A percentile compares a stretch with the other conserved stretches of the same genome.
phyloP scores from a whole-genome alignment of 306 rosid species.

The Bauhinia variegata region DNA sequence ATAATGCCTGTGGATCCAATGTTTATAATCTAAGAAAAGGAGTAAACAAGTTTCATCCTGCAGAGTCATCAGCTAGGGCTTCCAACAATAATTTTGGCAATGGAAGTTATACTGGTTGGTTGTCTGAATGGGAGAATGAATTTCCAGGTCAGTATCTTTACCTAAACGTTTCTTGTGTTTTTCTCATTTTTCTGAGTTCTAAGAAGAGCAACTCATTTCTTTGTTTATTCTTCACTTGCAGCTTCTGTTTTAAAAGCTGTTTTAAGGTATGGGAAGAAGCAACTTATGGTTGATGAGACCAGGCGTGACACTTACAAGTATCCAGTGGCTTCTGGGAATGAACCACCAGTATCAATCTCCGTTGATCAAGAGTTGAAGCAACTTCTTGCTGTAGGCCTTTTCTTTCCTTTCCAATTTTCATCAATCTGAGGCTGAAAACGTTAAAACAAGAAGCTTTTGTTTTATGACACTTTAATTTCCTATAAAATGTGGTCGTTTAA shows the following conservation, averaged over 20 bases:
- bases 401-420: conserved; percentile 12
- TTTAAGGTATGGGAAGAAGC: conserved; percentile 76
- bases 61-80: conserved; percentile 53
- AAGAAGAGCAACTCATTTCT: conserved; percentile 9
- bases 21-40: conserved; percentile 76
- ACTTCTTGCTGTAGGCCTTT: conserved; percentile 63
- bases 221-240: conserved; percentile 40
- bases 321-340: conserved; percentile 45
- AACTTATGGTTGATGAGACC: conserved; percentile 73
- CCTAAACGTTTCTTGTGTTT: conserved; percentile 11
- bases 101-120: conserved; percentile 62
- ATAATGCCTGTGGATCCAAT: conserved; percentile 55
- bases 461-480: too few species aligned
- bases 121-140: conserved; percentile 84
- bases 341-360: conserved; percentile 45
- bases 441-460: not conserved
- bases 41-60: conserved; percentile 46
- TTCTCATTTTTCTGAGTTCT: conserved; percentile 3
- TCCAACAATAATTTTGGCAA: conserved; percentile 48
- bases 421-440: conserved; percentile 18
- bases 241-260: conserved; percentile 88
- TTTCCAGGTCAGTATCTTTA: conserved; percentile 68
- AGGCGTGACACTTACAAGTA: conserved; percentile 76
- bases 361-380: conserved; percentile 69
- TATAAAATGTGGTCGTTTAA: too few species aligned